These are phyloP conservation scores for Sugiyamaella chiloensis DNA, from an alignment of 805 yeast species.

Conservation along the genomic window DNA sequence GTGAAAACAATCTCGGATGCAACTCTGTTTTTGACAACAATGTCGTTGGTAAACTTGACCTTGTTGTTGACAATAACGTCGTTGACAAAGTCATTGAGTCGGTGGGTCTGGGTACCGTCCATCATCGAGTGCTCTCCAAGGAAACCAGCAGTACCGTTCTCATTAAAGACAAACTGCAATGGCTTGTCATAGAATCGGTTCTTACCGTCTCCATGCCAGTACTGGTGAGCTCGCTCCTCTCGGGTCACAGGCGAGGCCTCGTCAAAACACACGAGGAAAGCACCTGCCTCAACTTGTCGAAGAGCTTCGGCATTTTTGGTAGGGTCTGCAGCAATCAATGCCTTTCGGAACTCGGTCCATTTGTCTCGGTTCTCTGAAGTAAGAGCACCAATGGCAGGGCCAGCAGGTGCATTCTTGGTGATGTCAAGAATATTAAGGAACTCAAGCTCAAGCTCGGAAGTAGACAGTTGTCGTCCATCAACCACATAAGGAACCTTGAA, in stretches of 20 bases:
- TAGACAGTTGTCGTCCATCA: constrained; percentile 36
- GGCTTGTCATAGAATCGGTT: constrained; percentile 94
- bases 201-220: constrained; percentile 94
- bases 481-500: constrained; percentile 56
- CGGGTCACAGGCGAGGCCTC: constrained; percentile 66
- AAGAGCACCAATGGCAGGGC: constrained; percentile 68
- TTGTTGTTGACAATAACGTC: constrained; percentile 52
- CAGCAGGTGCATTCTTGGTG: constrained; percentile 41
- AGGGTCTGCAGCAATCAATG: constrained; percentile 55
- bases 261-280: constrained; percentile 81
- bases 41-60: constrained; percentile 33
- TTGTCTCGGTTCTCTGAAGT: constrained; percentile 83
- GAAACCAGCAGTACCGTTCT: constrained; percentile 87
- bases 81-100: constrained; percentile 74
- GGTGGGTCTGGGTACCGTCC: constrained; percentile 97
- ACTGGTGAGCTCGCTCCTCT: constrained; percentile 77
- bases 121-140: constrained; percentile 95
- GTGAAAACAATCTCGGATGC: constrained; percentile 49
- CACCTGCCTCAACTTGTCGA: constrained; percentile 66
- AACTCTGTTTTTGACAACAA: constrained; percentile 14
- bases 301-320: constrained; percentile 53
- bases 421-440: constrained; percentile 51
- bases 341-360: constrained; percentile 62
- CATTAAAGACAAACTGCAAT: constrained; percentile 73
- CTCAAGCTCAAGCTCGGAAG: constrained; percentile 47